Conservation (phyloP, 192 early-diverging fungal genomes). For the Coemansia sp. region DNA sequence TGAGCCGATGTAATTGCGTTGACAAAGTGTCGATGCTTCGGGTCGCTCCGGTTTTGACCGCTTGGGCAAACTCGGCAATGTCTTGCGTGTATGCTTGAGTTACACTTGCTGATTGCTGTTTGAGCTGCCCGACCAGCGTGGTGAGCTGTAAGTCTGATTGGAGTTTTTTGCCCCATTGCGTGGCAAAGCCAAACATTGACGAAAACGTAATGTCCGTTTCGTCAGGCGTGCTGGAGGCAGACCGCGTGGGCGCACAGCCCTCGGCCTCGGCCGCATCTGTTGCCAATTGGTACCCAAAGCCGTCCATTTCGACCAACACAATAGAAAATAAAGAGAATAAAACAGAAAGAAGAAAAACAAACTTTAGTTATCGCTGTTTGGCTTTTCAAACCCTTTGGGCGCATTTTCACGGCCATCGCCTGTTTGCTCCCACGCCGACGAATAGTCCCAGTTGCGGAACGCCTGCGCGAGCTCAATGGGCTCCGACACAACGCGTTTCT, state of each 20-base stretch:
- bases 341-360: slow-evolving; percentile 5
- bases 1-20: slow-evolving; percentile 31
- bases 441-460: slow-evolving; percentile 94
- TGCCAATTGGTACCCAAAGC: slow-evolving; percentile 32
- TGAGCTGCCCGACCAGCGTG: slow-evolving; percentile 44
- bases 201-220: not conserved
- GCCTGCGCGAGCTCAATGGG: slow-evolving; percentile 94
- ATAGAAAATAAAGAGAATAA: slow-evolving; percentile 2
- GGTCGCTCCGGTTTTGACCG: slow-evolving; percentile 33
- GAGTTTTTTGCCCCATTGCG: slow-evolving; percentile 47
- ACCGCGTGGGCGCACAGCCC: slow-evolving; percentile 17
- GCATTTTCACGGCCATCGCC: slow-evolving; percentile 61
- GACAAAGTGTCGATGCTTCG: slow-evolving; percentile 47
- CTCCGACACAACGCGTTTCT: slow-evolving; percentile 95
- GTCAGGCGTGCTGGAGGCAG: not conserved
- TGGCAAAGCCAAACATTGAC: slow-evolving; percentile 41
- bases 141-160: slow-evolving; percentile 34
- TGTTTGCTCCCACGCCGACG: slow-evolving; percentile 91
- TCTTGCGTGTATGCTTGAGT: slow-evolving; percentile 50
- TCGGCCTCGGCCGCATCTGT: slow-evolving; percentile 48
- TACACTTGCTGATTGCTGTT: slow-evolving; percentile 45
- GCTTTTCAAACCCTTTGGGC: slow-evolving; percentile 51
- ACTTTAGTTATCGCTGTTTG: slow-evolving; percentile 18
- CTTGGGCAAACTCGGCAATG: slow-evolving; percentile 47
- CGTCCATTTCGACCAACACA: slow-evolving; percentile 30